phyloP scores from a whole-genome alignment of 805 yeast genomes.

The Kluyveromyces nonfermentans region DNA sequence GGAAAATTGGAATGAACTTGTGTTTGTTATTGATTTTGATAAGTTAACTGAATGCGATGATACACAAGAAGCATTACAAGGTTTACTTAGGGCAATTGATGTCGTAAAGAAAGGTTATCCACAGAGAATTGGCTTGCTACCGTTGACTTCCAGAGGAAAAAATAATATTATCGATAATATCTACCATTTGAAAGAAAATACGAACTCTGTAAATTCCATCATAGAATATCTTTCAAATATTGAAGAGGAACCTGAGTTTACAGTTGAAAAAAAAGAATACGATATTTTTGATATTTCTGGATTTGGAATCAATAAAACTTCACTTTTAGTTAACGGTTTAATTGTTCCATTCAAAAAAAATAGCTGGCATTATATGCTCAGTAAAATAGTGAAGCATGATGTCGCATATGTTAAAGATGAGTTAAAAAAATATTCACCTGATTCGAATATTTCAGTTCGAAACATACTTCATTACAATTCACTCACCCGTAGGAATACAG shows the following conservation, averaged over 20 bases:
- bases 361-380: constrained; percentile 45
- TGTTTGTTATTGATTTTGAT: constrained; percentile 58
- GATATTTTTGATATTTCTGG: constrained; percentile 1
- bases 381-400: constrained; percentile 49
- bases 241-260: constrained; percentile 2
- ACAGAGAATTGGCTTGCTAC: constrained; percentile 77
- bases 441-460: constrained; percentile 13
- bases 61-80: constrained; percentile 35
- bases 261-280: background rate
- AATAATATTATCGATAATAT: constrained; percentile 17
- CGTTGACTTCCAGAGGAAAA: constrained; percentile 32
- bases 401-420: constrained; percentile 21
- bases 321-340: constrained; percentile 66
- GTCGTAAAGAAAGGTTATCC: constrained; percentile 51
- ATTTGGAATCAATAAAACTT: constrained; percentile 37
- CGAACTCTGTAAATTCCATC: constrained; percentile 6
- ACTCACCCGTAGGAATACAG: constrained; percentile 35
- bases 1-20: constrained; percentile 67
- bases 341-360: constrained; percentile 40
- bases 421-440: constrained; percentile 9
- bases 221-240: background rate
- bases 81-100: constrained; percentile 40
- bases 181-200: constrained; percentile 17
- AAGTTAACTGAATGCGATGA: constrained; percentile 27
- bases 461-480: constrained; percentile 25